These are phyloP conservation scores for Chalciporus chontae DNA, from an alignment of 768 basidiomycete species.

Conservation along the genomic window DNA sequence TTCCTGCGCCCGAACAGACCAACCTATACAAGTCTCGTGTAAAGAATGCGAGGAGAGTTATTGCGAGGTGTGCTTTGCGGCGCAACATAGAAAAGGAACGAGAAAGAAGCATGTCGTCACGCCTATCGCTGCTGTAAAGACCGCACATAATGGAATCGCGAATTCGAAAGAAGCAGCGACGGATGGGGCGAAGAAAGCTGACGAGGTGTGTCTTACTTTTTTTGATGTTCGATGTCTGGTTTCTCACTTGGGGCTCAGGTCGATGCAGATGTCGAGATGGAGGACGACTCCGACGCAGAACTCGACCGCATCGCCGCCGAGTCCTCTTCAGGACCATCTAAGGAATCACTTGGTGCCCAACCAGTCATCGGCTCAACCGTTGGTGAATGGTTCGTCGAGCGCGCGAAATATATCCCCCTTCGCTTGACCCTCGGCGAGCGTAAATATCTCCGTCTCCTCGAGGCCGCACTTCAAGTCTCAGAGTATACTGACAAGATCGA, in stretches of 20 bases:
- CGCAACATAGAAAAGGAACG: conserved; percentile 80
- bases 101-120: conserved; percentile 61
- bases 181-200: conserved; percentile 5
- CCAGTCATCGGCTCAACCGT: conserved; percentile 58
- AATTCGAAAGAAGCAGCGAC: neutral
- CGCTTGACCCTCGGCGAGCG: conserved; percentile 73
- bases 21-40: conserved; percentile 74
- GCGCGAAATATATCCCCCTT: conserved; percentile 76
- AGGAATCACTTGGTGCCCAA: conserved; percentile 48
- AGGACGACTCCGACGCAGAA: conserved; percentile 34
- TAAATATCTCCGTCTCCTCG: conserved; percentile 80
- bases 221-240: neutral
- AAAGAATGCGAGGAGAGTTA: conserved; percentile 69
- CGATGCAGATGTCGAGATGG: conserved; percentile 36
- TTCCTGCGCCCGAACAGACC: conserved; percentile 47
- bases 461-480: conserved; percentile 79
- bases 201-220: conserved; percentile 19
- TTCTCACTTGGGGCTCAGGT: conserved; percentile 18
- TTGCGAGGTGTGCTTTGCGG: conserved; percentile 83
- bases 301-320: conserved; percentile 35
- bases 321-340: conserved; percentile 16
- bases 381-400: conserved; percentile 84
- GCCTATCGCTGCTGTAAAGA: conserved; percentile 31
- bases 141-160: conserved; percentile 14
- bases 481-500: conserved; percentile 93